Conservation (phyloP, 2,329 filamentous ascomycete genomes). For the Coleophoma eucalyptorum region DNA sequence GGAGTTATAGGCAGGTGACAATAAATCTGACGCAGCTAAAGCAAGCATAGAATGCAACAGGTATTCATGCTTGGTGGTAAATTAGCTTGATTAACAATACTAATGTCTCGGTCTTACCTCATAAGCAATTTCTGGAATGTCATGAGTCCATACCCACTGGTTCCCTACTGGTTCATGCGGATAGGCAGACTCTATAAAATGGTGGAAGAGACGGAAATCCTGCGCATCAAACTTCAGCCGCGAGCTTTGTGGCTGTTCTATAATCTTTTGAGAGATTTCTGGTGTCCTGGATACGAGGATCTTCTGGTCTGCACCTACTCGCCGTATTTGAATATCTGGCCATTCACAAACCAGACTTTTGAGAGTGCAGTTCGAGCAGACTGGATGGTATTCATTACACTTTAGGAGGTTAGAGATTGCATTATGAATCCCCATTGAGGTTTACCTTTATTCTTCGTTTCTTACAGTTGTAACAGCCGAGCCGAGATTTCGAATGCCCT, state of each 20-base stretch:
- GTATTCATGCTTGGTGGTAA: conserved; percentile 50
- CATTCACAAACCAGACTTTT: conserved; percentile 62
- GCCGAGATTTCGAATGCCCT: conserved; percentile 62
- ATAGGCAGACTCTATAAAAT: conserved; percentile 58
- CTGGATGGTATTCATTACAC: conserved; percentile 61
- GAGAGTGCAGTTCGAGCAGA: conserved; percentile 62
- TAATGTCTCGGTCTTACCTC: conserved; percentile 39
- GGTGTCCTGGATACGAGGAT: not conserved
- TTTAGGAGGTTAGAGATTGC: conserved; percentile 22
- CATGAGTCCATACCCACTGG: conserved; percentile 63
- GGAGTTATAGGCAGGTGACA: conserved; percentile 18
- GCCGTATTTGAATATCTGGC: conserved; percentile 46
- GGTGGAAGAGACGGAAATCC: conserved; percentile 67
- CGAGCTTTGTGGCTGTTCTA: conserved; percentile 29
- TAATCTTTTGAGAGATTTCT: not conserved
- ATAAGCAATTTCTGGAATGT: conserved; percentile 64
- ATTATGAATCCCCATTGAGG: not conserved
- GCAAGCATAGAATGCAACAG: conserved; percentile 69
- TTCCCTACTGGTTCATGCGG: conserved; percentile 63
- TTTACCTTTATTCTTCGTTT: conserved; percentile 58
- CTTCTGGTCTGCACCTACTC: conserved; percentile 31
- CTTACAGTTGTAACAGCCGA: conserved; percentile 67
- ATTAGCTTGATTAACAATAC: not conserved
- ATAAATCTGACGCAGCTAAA: conserved; percentile 61
- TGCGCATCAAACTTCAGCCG: conserved; percentile 53